phyloP scores from a whole-genome alignment of 73 alveolate genomes.

The Blepharisma japonicum region DNA sequence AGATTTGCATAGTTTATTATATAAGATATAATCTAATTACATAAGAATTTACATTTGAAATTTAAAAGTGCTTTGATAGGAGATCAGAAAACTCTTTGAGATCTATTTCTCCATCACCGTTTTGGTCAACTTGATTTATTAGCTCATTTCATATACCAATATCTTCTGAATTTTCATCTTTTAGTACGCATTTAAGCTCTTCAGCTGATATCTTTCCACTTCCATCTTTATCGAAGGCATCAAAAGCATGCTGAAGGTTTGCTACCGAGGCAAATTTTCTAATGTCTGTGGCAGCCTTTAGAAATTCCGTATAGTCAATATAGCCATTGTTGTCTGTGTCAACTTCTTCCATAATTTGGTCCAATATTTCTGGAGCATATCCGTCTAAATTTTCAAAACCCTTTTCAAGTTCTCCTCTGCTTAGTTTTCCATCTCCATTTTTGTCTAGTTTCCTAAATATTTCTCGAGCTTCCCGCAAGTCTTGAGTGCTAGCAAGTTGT shows the following conservation, averaged over 20 bases:
- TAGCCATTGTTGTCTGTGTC: neutral
- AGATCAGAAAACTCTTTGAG: neutral
- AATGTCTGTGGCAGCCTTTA: neutral
- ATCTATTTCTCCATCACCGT: neutral
- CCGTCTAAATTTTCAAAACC: too few relatives aligned
- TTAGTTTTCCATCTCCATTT: neutral
- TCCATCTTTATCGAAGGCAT: conserved; percentile 6
- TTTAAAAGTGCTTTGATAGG: too few relatives aligned
- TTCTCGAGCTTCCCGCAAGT: neutral
- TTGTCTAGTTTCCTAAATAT: neutral
- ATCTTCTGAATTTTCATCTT: neutral
- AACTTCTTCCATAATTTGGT: neutral
- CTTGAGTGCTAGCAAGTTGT: neutral
- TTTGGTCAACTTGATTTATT: neutral
- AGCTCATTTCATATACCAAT: neutral
- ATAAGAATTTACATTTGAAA: too few relatives aligned
- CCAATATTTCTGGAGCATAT: neutral
- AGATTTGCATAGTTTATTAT: too few relatives aligned
- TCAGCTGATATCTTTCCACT: neutral
- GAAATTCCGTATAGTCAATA: conserved; percentile 13
- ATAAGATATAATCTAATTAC: too few relatives aligned
- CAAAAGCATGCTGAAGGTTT: neutral
- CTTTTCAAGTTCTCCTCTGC: neutral
- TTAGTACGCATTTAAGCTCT: neutral
- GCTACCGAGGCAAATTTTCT: neutral